Conservation (phyloP, 192 early-diverging fungal species). For the Podila clonocystis region DNA sequence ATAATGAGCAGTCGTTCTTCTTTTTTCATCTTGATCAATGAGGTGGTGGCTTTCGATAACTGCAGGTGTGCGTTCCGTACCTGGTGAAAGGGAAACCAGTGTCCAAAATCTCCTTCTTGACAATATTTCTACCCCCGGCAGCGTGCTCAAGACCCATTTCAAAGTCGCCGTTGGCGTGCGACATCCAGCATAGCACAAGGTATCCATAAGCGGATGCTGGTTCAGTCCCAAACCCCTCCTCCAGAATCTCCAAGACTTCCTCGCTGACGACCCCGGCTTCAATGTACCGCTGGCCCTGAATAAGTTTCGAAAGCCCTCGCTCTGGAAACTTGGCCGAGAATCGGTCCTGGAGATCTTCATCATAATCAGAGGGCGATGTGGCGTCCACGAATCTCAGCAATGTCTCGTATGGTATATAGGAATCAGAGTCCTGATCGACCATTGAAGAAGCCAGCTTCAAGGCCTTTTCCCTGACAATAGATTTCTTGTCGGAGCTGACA, state of each 20-base stretch:
- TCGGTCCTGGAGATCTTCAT: slow-evolving; percentile 47
- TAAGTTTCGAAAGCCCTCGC: slow-evolving; percentile 55
- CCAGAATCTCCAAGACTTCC: slow-evolving; percentile 15
- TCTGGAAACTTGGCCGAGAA: slow-evolving; percentile 56
- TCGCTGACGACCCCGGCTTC: slow-evolving; percentile 25
- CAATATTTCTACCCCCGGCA: slow-evolving; percentile 51
- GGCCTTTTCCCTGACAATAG: slow-evolving; percentile 41
- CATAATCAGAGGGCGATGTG: slow-evolving; percentile 52
- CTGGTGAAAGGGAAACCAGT: slow-evolving; percentile 47
- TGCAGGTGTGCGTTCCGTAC: slow-evolving; percentile 11
- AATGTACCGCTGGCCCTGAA: slow-evolving; percentile 53
- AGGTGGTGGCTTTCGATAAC: too few relatives aligned
- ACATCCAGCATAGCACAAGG: slow-evolving; percentile 59
- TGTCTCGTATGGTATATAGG: slow-evolving; percentile 57
- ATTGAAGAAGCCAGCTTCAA: slow-evolving; percentile 41
- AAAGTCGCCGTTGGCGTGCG: slow-evolving; percentile 57
- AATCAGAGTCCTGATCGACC: slow-evolving; percentile 20
- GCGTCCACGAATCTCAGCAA: slow-evolving; percentile 59
- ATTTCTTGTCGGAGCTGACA: slow-evolving; percentile 19
- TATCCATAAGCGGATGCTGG: slow-evolving; percentile 57
- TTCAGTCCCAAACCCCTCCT: slow-evolving; percentile 57
- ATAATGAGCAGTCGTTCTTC: not conserved
- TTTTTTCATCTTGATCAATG: too few relatives aligned
- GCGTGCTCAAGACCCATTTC: slow-evolving; percentile 65
- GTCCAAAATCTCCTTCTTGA: slow-evolving; percentile 22